phyloP scores from a whole-genome alignment of 139 green algal genomes.

The Chlamydomonas applanata region DNA sequence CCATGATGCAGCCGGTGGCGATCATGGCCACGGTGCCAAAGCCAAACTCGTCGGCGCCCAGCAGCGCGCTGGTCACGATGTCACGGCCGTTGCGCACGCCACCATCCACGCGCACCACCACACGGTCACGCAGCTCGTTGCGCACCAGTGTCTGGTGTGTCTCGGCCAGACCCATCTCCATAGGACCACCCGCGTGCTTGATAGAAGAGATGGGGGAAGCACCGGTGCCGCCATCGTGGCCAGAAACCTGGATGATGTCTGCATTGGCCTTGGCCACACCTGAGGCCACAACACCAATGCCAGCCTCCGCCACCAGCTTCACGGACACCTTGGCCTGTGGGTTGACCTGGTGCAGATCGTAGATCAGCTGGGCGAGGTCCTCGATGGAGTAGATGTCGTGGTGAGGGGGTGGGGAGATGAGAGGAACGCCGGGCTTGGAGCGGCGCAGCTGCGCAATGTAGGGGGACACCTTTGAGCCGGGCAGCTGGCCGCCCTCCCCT shows the following conservation, averaged over 20 bases:
- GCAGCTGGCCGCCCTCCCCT: slow-evolving; percentile 96
- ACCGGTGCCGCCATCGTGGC: slow-evolving; percentile 97
- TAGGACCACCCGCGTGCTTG: slow-evolving; percentile 96
- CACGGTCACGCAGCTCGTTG: slow-evolving; percentile 94
- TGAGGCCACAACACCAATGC: slow-evolving; percentile 95
- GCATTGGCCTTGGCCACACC: slow-evolving; percentile 99
- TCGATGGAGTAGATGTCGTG: slow-evolving; percentile 99
- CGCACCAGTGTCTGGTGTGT: slow-evolving; percentile 66
- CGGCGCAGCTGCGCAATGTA: slow-evolving; percentile 95
- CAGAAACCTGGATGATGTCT: slow-evolving; percentile 96
- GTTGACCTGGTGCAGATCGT: slow-evolving; percentile 89
- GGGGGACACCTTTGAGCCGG: slow-evolving; percentile 89
- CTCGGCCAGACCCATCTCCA: slow-evolving; percentile 96
- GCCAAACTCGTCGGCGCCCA: slow-evolving; percentile 97
- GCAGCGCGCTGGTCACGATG: slow-evolving; percentile 83
- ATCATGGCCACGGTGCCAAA: slow-evolving; percentile 99
- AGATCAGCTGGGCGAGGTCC: slow-evolving; percentile 99
- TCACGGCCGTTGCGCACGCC: slow-evolving; percentile 91
- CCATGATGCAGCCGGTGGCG: slow-evolving; percentile 98
- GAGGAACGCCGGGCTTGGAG: slow-evolving; percentile 96
- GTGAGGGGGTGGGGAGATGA: slow-evolving; percentile 96
- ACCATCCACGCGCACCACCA: slow-evolving; percentile 91
- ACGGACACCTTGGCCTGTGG: slow-evolving; percentile 88
- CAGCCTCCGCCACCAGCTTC: slow-evolving; percentile 97
- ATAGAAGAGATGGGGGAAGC: slow-evolving; percentile 95